phyloP scores from a whole-genome alignment of 805 yeast genomes.

The Lipomyces yamanashiensis region DNA sequence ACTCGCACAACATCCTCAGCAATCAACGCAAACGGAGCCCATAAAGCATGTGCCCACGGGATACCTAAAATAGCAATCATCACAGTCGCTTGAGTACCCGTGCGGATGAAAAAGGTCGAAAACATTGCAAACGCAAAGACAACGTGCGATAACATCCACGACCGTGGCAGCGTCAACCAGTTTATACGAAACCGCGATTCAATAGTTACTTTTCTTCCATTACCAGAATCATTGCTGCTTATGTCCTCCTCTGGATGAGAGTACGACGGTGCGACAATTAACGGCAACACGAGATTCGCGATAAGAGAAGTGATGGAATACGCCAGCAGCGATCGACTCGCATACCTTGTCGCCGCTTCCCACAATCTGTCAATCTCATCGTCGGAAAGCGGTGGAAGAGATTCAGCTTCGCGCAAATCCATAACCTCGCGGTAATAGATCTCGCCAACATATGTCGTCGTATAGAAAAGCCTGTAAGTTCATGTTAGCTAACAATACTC shows the following conservation, averaged over 20 bases:
- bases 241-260: conserved; percentile 22
- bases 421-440: conserved; percentile 52
- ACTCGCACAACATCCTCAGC: conserved; percentile 61
- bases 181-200: conserved; percentile 21
- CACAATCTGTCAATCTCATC: conserved; percentile 47
- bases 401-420: conserved; percentile 44
- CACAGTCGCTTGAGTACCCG: conserved; percentile 52
- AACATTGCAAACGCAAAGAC: conserved; percentile 56
- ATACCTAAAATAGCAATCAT: conserved; percentile 61
- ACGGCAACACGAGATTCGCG: conserved; percentile 54
- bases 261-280: conserved; percentile 47
- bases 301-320: conserved; percentile 56
- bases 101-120: conserved; percentile 52
- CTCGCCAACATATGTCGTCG: conserved; percentile 69
- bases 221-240: too few relatives aligned
- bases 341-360: conserved; percentile 57
- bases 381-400: conserved; percentile 49
- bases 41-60: conserved; percentile 68
- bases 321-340: conserved; percentile 56
- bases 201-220: too few relatives aligned
- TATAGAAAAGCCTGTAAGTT: conserved; percentile 63
- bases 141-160: conserved; percentile 59
- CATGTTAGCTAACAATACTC: too few relatives aligned
- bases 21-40: conserved; percentile 69
- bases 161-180: conserved; percentile 34